phyloP scores from a whole-genome alignment of 2,329 filamentous ascomycete genomes.

The Xylariaceae sp. region DNA sequence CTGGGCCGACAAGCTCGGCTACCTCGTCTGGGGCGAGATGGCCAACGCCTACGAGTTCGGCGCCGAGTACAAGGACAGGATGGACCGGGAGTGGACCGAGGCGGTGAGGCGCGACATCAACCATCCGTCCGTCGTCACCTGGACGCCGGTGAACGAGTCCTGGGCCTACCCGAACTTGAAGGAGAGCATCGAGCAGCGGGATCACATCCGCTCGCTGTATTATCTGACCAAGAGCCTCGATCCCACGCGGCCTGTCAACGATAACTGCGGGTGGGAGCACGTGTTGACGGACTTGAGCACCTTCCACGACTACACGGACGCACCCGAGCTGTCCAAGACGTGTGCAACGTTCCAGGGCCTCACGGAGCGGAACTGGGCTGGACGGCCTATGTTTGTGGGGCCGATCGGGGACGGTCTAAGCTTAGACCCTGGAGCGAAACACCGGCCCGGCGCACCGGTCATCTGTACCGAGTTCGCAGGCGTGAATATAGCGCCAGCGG shows the following conservation, averaged over 20 bases:
- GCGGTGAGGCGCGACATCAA: constrained; percentile 60
- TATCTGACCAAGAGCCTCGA: constrained; percentile 60
- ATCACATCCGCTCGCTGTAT: constrained; percentile 60
- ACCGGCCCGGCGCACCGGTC: constrained; percentile 51
- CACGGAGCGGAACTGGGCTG: constrained; percentile 44
- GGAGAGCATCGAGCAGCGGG: constrained; percentile 51
- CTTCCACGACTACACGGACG: constrained; percentile 64
- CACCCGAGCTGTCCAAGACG: constrained; percentile 46
- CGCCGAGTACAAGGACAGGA: constrained; percentile 51
- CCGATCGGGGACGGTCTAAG: constrained; percentile 35
- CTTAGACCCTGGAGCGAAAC: constrained; percentile 48
- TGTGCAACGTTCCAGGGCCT: constrained; percentile 51
- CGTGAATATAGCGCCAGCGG: constrained; percentile 55
- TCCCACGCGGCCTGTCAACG: constrained; percentile 59
- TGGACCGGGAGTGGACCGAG: constrained; percentile 60
- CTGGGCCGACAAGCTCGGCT: constrained; percentile 56
- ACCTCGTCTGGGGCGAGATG: constrained; percentile 60
- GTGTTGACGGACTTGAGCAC: constrained; percentile 59
- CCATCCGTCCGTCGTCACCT: constrained; percentile 57
- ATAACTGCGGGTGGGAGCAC: constrained; percentile 69
- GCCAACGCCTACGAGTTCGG: constrained; percentile 60
- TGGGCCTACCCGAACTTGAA: constrained; percentile 60
- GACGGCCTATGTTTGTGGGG: constrained; percentile 49
- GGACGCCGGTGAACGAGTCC: constrained; percentile 60
- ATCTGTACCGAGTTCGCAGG: constrained; percentile 65